These are phyloP conservation scores for Setomelanomma holmii DNA, from an alignment of 2,329 filamentous ascomycete species.

Conservation along the genomic window DNA sequence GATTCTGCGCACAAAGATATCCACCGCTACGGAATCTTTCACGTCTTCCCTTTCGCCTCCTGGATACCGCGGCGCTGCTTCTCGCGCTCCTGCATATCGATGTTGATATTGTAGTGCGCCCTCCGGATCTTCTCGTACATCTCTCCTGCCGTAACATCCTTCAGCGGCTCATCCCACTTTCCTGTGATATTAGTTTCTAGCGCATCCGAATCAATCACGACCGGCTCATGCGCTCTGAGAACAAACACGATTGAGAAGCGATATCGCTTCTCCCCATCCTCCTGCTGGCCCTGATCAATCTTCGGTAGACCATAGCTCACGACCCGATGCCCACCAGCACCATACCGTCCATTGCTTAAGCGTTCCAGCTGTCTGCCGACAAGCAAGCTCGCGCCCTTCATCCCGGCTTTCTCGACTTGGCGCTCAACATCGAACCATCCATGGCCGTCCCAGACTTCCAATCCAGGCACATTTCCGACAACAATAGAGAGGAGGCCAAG, in stretches of 20 bases:
- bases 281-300: not conserved
- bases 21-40: not conserved
- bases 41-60: slow-evolving; percentile 3
- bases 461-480: slow-evolving; percentile 44
- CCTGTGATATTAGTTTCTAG: slow-evolving; percentile 42
- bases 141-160: slow-evolving; percentile 36
- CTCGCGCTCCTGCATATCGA: slow-evolving; percentile 38
- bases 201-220: slow-evolving; percentile 29
- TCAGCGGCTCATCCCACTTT: slow-evolving; percentile 31
- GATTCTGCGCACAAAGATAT: not conserved
- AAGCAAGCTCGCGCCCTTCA: slow-evolving; percentile 34
- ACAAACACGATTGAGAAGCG: slow-evolving; percentile 48
- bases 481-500: slow-evolving; percentile 44
- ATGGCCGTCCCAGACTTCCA: slow-evolving; percentile 44
- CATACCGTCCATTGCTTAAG: slow-evolving; percentile 36
- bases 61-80: slow-evolving; percentile 33
- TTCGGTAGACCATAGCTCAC: slow-evolving; percentile 36
- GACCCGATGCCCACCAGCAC: slow-evolving; percentile 45
- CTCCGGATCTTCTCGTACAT: slow-evolving; percentile 40
- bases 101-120: slow-evolving; percentile 49
- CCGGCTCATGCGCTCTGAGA: slow-evolving; percentile 40
- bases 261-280: slow-evolving; percentile 23
- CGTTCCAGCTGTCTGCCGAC: slow-evolving; percentile 41
- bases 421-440: slow-evolving; percentile 38
- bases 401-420: slow-evolving; percentile 21